phyloP scores from a whole-genome alignment of 2,329 filamentous ascomycete genomes.

The Aspergillus sp. region DNA sequence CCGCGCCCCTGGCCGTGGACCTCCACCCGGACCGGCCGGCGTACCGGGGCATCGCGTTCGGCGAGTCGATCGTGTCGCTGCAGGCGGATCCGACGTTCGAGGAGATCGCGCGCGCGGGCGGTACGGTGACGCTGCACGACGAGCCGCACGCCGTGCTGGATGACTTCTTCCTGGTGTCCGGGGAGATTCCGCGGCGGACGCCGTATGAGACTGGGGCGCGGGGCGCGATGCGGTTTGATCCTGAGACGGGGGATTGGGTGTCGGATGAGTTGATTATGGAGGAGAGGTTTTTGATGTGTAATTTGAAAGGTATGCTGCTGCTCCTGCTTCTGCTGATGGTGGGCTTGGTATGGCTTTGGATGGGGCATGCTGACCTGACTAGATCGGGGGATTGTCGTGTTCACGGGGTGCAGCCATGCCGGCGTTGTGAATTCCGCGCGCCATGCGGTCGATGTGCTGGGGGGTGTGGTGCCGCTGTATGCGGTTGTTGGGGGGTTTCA shows the following conservation, averaged over 20 bases:
- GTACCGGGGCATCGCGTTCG: slow-evolving; percentile 49
- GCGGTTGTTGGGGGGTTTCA: slow-evolving; percentile 56
- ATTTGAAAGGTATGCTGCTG: slow-evolving; percentile 48
- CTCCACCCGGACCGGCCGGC: slow-evolving; percentile 54
- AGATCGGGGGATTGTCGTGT: slow-evolving; percentile 55
- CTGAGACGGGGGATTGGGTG: slow-evolving; percentile 43
- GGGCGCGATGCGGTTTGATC: slow-evolving; percentile 46
- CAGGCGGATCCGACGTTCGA: slow-evolving; percentile 54
- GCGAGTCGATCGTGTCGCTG: slow-evolving; percentile 46
- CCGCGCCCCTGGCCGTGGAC: slow-evolving; percentile 42
- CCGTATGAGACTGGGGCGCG: slow-evolving; percentile 51
- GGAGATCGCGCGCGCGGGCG: slow-evolving; percentile 48
- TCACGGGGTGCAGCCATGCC: slow-evolving; percentile 58
- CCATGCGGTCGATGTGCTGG: slow-evolving; percentile 45
- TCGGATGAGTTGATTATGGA: slow-evolving; percentile 52
- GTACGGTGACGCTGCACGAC: slow-evolving; percentile 36
- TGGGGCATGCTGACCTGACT: not conserved
- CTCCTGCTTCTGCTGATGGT: not conserved
- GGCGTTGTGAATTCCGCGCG: slow-evolving; percentile 54
- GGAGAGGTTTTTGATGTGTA: slow-evolving; percentile 55
- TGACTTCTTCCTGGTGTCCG: slow-evolving; percentile 53
- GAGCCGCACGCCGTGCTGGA: slow-evolving; percentile 49
- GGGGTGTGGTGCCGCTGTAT: slow-evolving; percentile 42
- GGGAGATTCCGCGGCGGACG: slow-evolving; percentile 52
- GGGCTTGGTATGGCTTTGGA: not conserved